Evolutionary conservation across 2,329 filamentous ascomycete genomes (phyloP).

Genomic region (Ilyonectria mors-panacis): DNA sequence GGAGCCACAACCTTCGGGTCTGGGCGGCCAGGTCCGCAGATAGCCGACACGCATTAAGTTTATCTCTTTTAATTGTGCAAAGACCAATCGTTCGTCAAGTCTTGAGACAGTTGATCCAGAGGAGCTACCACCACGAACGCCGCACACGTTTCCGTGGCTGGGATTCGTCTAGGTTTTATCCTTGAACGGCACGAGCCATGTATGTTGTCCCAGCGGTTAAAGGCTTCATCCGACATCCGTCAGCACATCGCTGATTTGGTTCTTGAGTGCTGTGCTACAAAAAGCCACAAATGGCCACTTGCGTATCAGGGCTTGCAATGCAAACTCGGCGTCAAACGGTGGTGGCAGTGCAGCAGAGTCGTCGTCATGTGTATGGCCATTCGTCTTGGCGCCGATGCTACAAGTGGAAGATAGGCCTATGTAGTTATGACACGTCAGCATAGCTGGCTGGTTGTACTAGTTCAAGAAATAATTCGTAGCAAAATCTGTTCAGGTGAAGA

Average conservation of each 20-base stretch:
- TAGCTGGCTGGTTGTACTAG: no score
- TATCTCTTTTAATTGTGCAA: background rate
- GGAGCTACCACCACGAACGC: background rate
- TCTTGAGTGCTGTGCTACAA: conserved; percentile 4
- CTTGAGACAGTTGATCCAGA: background rate
- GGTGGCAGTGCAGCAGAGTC: conserved; percentile 24
- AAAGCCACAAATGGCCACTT: background rate
- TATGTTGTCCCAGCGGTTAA: no score
- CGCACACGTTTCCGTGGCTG: no score
- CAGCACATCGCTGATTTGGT: no score
- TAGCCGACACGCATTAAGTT: background rate
- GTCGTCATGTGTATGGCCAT: conserved; percentile 14
- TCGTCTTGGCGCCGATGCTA: conserved; percentile 9
- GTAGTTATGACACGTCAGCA: no score
- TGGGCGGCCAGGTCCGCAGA: background rate
- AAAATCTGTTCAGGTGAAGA: no score
- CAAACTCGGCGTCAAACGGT: background rate
- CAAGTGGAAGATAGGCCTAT: background rate
- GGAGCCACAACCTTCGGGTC: background rate
- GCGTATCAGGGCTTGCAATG: background rate
- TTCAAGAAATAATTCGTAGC: no score
- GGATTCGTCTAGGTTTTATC: no score
- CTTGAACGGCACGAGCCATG: no score
- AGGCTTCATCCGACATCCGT: no score
- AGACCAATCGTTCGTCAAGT: background rate